These are phyloP conservation scores for Urtica urens DNA, from an alignment of 306 rosid genomes.

Conservation along the genomic window DNA sequence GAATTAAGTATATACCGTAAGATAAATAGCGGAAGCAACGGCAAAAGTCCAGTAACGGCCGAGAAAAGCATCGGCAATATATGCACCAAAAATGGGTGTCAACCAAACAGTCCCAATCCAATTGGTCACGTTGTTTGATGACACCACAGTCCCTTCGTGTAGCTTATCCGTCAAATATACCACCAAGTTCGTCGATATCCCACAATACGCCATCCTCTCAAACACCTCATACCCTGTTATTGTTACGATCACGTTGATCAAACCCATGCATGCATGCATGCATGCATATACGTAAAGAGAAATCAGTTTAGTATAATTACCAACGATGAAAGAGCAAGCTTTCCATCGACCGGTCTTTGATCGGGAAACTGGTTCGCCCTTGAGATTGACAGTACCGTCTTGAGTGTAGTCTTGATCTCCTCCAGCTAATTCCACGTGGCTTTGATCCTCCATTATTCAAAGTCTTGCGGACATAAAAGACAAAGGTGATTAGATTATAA, in stretches of 20 bases:
- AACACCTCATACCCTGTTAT: constrained; percentile 48
- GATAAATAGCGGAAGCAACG: constrained; percentile 39
- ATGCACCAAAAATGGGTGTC: constrained; percentile 53
- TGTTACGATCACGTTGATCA: background rate
- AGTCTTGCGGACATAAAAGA: no score
- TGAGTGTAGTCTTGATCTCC: constrained; percentile 18
- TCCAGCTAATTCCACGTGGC: constrained; percentile 1
- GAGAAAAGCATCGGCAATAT: constrained; percentile 48
- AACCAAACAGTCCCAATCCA: constrained; percentile 66
- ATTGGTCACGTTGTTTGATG: constrained; percentile 60
- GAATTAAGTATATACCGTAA: constrained; percentile 28
- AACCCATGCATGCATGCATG: background rate
- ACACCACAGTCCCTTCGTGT: constrained; percentile 59
- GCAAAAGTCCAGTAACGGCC: constrained; percentile 69
- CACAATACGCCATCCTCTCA: constrained; percentile 83
- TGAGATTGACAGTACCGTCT: constrained; percentile 33
- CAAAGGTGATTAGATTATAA: no score
- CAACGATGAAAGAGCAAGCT: constrained; percentile 34
- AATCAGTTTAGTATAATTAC: background rate
- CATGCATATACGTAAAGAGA: background rate
- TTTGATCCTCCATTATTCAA: background rate
- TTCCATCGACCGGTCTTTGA: constrained; percentile 29
- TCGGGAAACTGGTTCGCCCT: constrained; percentile 23
- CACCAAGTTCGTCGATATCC: constrained; percentile 55
- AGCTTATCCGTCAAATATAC: constrained; percentile 47